Evolutionary conservation across 352 stramenopile genomes (phyloP), one percentile per base, ranked within the genome.

Genomic region (Ophiocytium majus): DNA sequence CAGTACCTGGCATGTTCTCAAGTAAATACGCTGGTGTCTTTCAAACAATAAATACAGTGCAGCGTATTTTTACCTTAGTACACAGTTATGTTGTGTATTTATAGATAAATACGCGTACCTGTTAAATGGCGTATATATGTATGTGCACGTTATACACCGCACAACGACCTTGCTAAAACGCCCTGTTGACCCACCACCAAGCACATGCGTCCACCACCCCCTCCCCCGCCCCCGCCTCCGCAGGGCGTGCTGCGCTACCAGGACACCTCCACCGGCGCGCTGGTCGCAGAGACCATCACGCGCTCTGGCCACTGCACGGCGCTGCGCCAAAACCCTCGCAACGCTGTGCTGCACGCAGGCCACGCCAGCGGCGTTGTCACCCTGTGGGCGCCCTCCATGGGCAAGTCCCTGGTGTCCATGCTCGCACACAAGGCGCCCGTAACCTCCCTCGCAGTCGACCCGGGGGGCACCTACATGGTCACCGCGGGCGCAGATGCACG

Each of bases 291-390:
- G 50, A 76, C 78, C 64, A 76, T 50, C 63, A 88, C 64, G 71
- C 76, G 86, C 35, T 63, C 82, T 1, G 84, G 84, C 0, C 33
- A 79, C 34, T 88, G 84, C 66, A 57, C 76, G 37, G 83, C 76
- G 84, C 96, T 99, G 90, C 91, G 90, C 83, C 94, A 98, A 81
- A 99, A 99, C 91, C 95, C 95, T 28, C 95, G 93, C 90, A 99
- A 99, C 86, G 96, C 95, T 32, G 94, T 99, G 19, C 90, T 99
- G 23, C 96, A 98, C 89, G 89, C 98, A 0, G 97, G 97, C 71
- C 97, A 99, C 90, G 92, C 92, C 50, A 99, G 97, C 90, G 97
- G 97, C 50, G 95, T 97, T 50, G 97, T 99, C n/a, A 98, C 96
- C 31, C 91, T 99, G 10, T 99, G 97, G 97, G 98, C 93, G 34